These are phyloP conservation scores for Boletus huronensis DNA, from an alignment of 768 basidiomycete species.

Conservation along the genomic window DNA sequence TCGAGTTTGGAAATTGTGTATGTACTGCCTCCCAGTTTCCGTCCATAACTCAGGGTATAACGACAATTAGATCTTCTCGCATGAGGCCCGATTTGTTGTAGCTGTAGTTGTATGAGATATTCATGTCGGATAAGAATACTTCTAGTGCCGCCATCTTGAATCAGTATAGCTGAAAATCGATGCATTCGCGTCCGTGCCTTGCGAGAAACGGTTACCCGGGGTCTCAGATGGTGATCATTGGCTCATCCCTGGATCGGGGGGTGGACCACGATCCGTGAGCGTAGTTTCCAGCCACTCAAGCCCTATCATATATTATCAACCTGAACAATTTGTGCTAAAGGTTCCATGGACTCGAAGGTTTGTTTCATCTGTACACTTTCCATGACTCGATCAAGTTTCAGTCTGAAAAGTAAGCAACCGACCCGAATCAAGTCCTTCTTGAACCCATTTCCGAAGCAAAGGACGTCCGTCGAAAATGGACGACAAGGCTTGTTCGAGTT, in stretches of 20 bases:
- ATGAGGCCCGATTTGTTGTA: background rate
- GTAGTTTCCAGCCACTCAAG: slow-evolving; percentile 9
- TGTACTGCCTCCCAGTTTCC: background rate
- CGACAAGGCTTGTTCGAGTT: slow-evolving; percentile 19
- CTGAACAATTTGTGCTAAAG: slow-evolving; percentile 22
- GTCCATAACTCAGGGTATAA: background rate
- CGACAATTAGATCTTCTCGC: background rate
- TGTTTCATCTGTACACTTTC: background rate
- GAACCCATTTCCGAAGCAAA: slow-evolving; percentile 37
- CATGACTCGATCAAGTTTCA: background rate
- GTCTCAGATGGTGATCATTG: background rate
- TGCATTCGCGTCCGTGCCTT: background rate
- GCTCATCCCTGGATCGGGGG: background rate
- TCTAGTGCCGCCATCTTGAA: background rate
- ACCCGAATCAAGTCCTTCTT: slow-evolving; percentile 30
- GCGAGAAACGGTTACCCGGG: background rate
- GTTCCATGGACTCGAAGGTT: slow-evolving; percentile 30
- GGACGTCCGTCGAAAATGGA: slow-evolving; percentile 42
- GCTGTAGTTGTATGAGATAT: too few relatives aligned
- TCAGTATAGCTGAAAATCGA: background rate
- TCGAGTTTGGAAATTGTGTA: background rate
- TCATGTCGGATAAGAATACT: background rate
- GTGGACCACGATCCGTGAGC: background rate
- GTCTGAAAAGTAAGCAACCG: background rate
- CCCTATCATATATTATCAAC: slow-evolving; percentile 21